Evolutionary conservation across 192 early-diverging fungal species (phyloP).

Genomic region (Jimgerdemannia lactiflua): DNA sequence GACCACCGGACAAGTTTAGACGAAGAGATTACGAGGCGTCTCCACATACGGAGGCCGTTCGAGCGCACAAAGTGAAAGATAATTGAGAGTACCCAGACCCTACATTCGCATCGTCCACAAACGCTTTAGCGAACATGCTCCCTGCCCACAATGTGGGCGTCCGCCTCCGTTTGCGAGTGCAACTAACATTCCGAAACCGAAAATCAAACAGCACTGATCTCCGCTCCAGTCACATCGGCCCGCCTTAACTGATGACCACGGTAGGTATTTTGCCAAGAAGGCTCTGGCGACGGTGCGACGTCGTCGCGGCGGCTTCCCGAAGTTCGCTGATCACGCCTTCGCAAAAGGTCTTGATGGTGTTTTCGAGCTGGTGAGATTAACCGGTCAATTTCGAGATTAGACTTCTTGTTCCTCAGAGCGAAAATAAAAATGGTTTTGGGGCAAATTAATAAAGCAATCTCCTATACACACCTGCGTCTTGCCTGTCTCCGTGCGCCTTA

Average conservation of each 20-base stretch:
- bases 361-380: slow-evolving; percentile 5
- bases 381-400: neutral
- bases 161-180: no score
- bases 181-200: neutral
- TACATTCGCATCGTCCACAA: no score
- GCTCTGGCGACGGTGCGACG: neutral
- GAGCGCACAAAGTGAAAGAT: no score
- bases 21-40: no score
- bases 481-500: slow-evolving; percentile 40
- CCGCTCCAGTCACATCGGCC: neutral
- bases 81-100: no score
- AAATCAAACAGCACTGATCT: neutral
- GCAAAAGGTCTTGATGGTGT: slow-evolving; percentile 14
- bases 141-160: no score
- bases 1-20: no score
- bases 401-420: neutral
- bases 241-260: neutral
- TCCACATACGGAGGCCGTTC: no score
- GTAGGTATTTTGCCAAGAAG: neutral
- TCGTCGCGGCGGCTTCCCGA: slow-evolving; percentile 14
- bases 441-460: neutral
- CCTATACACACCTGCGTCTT: slow-evolving; percentile 28
- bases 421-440: neutral
- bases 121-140: no score
- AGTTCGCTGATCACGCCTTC: slow-evolving; percentile 21